Base-by-base conservation (phyloP, 176 grass and related monocot species). In the Carex pumila region DNA sequence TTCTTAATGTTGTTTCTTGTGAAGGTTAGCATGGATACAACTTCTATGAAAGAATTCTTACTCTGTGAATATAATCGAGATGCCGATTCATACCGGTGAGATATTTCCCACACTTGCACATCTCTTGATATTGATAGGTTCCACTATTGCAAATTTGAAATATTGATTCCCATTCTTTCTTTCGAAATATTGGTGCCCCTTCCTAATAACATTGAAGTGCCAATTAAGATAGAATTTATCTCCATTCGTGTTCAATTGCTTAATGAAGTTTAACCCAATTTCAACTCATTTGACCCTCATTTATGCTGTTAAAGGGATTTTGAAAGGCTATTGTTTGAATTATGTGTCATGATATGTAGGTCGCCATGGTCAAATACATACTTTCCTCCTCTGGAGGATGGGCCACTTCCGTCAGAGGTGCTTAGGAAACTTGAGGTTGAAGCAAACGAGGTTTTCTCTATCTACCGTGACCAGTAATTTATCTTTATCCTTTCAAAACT, bases 281-380 rank as follows among this genome's bases (percentile, higher is more conserved):
- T 52, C 18, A 73, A 11, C 70, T 61, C 7, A 12, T 39, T 80
- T 10, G 12, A 61, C 22, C 4, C 7, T 59, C 5, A 61, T 14
- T 41, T 36, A 59, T 57, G 13, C 32, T 41, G 39, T 78, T 78
- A 56, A 0, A 22, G 52, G 50, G 12, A 18, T 45, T 43, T 11
- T 81, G 36, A 25, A 63, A 43, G 61, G 41, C 59, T 49, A 49
- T 30, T 43, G n/a, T 61, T n/a, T 68, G 31, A 78, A 7, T 61
- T 67, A 62, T 61, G 71, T 1, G 37, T 71, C 9, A 62, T 87
- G 29, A 84, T 65, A 56, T 88, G 69, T 90, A 99, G 97, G 85
- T 99, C 97, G 30, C 97, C 97, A 57, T 99, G 97, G 97, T 92
- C 93, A 19, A 99, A 99, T 85, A 90, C 81, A 88, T 99, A 96